Conservation (phyloP, 2,329 filamentous ascomycete genomes). For the Trichoderma gracile region DNA sequence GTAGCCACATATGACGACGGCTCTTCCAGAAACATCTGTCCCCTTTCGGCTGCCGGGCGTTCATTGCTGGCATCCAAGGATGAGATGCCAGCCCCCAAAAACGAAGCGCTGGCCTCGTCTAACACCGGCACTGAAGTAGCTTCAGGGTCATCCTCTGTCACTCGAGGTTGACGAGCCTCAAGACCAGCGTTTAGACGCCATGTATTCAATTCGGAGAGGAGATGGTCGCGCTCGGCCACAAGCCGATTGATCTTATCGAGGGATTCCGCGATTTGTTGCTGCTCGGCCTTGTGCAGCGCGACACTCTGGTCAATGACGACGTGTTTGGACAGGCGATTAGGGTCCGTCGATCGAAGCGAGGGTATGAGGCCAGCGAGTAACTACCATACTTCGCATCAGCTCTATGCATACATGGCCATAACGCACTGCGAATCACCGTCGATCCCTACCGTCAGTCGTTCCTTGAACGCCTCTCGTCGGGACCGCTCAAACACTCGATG, state of each 20-base stretch:
- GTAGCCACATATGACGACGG: constrained; percentile 7
- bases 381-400: constrained; percentile 29
- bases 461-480: constrained; percentile 45
- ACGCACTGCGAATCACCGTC: neutral
- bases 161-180: constrained; percentile 8
- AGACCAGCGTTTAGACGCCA: constrained; percentile 28
- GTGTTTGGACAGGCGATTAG: constrained; percentile 43
- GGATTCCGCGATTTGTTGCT: constrained; percentile 28
- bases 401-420: neutral
- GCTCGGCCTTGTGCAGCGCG: constrained; percentile 34
- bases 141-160: neutral
- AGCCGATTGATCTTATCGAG: constrained; percentile 29
- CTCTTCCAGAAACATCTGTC: constrained; percentile 1
- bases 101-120: neutral
- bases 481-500: constrained; percentile 45
- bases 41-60: neutral
- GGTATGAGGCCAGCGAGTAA: constrained; percentile 41
- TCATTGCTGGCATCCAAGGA: neutral
- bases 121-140: neutral
- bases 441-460: constrained; percentile 38
- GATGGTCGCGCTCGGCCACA: constrained; percentile 34
- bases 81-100: neutral
- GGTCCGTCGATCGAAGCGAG: constrained; percentile 37
- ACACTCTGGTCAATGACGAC: constrained; percentile 43
- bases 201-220: constrained; percentile 36